Conservation (phyloP, 306 rosid genomes). For the Acmispon strigosus region DNA sequence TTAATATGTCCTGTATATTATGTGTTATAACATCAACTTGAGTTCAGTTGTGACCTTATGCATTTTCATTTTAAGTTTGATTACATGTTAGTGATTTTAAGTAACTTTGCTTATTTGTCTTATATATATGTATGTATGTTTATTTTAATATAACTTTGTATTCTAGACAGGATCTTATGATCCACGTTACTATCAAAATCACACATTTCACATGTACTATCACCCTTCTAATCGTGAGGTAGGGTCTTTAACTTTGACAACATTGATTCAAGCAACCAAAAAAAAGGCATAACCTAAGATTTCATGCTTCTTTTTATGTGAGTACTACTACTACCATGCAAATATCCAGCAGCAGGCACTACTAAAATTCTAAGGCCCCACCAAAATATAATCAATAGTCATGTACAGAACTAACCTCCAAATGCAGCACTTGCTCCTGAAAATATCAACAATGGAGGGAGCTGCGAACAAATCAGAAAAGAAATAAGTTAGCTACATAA, state of each 20-base stretch:
- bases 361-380: neutral
- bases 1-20: neutral
- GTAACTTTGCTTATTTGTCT: neutral
- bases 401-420: constrained; percentile 52
- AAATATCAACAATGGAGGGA: constrained; percentile 74
- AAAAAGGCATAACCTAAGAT: neutral
- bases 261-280: neutral
- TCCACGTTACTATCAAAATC: neutral
- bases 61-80: neutral
- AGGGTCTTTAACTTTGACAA: neutral
- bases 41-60: neutral
- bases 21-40: neutral
- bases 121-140: neutral
- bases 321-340: neutral
- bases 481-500: constrained; percentile 13
- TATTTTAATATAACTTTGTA: neutral
- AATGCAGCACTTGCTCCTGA: constrained; percentile 82
- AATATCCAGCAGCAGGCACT: neutral
- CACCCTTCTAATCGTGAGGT: neutral
- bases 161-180: neutral
- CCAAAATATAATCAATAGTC: neutral
- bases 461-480: constrained; percentile 31
- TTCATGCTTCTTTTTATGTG: neutral
- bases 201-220: neutral
- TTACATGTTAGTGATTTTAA: neutral